Evolutionary conservation across 2,329 filamentous ascomycete species (phyloP).

Genomic region (Ilyonectria mors-panacis): DNA sequence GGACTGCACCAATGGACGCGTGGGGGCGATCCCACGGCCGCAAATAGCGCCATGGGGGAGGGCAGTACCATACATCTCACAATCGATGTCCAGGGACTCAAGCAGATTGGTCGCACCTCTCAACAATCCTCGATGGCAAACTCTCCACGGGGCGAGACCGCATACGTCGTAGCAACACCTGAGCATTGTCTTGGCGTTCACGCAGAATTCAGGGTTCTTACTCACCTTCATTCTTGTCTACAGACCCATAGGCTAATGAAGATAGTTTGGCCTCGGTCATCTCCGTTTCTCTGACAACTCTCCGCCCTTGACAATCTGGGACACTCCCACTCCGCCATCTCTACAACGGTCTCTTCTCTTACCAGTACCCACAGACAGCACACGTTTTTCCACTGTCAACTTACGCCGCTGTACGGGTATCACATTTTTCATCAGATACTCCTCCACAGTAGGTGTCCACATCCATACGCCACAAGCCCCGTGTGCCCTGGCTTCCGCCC

Average conservation of each 20-base stretch:
- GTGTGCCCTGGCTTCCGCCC: neutral
- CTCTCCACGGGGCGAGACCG: neutral
- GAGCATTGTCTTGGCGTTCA: neutral
- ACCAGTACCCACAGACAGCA: neutral
- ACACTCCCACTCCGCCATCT: conserved; percentile 6
- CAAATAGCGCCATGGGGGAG: neutral
- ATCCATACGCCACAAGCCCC: conserved; percentile 11
- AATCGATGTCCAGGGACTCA: conserved; percentile 3
- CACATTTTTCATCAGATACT: conserved; percentile 14
- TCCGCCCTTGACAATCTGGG: conserved; percentile 9
- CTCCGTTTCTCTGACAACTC: neutral
- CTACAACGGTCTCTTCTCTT: neutral
- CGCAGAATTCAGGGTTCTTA: conserved; percentile 7
- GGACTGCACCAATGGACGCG: conserved; percentile 3
- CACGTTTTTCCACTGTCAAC: conserved; percentile 4
- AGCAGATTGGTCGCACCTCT: conserved; percentile 7
- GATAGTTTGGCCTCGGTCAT: conserved; percentile 7
- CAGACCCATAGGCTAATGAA: neutral
- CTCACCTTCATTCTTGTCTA: neutral
- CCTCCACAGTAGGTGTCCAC: conserved; percentile 6
- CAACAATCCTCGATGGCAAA: neutral
- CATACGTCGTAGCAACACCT: conserved; percentile 1
- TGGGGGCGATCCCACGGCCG: neutral
- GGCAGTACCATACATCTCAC: conserved; percentile 9
- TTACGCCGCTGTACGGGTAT: conserved; percentile 10